Percentiles rank a stretch among this genome's conserved stretches.
Evolutionary conservation across 495 filamentous ascomycete genomes (phyloP).

Genomic region (Tuber brumale): DNA sequence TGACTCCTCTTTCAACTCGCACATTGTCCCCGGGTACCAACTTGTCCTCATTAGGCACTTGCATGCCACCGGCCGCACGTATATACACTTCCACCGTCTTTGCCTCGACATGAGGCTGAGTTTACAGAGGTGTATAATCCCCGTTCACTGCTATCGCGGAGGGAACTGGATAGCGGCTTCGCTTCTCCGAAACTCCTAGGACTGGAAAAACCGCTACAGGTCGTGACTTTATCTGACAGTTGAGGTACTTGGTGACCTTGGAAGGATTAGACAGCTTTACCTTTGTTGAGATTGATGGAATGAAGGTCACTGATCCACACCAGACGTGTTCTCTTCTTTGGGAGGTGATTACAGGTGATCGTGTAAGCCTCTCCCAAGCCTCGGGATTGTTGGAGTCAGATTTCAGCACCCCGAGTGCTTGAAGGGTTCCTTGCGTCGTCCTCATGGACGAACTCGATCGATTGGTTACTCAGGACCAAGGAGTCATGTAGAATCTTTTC

Average conservation of each 20-base stretch:
- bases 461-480: slow-evolving; percentile 92
- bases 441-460: slow-evolving; percentile 99
- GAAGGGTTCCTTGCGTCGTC: slow-evolving; percentile 90
- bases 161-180: slow-evolving; percentile 89
- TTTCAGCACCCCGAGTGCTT: slow-evolving; percentile 80
- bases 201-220: slow-evolving; percentile 98
- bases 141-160: slow-evolving; percentile 91
- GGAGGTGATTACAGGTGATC: slow-evolving; percentile 89
- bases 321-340: slow-evolving; percentile 92
- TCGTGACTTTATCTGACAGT: slow-evolving; percentile 85
- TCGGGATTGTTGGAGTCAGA: slow-evolving; percentile 84
- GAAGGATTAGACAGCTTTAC: slow-evolving; percentile 98
- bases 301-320: slow-evolving; percentile 98
- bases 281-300: slow-evolving; percentile 98
- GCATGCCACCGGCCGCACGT: slow-evolving; percentile 87
- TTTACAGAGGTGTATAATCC: slow-evolving; percentile 85
- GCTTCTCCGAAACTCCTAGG: slow-evolving; percentile 97
- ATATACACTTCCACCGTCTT: slow-evolving; percentile 74
- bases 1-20: slow-evolving; percentile 86
- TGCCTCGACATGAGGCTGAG: slow-evolving; percentile 88
- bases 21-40: slow-evolving; percentile 68
- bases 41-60: slow-evolving; percentile 81
- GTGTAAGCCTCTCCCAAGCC: slow-evolving; percentile 85
- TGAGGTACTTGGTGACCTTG: slow-evolving; percentile 72
- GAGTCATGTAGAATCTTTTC: slow-evolving; percentile 99